These are phyloP conservation scores for Wickerhamiella cacticola DNA, from an alignment of 805 yeast genomes.

Conservation along the genomic window DNA sequence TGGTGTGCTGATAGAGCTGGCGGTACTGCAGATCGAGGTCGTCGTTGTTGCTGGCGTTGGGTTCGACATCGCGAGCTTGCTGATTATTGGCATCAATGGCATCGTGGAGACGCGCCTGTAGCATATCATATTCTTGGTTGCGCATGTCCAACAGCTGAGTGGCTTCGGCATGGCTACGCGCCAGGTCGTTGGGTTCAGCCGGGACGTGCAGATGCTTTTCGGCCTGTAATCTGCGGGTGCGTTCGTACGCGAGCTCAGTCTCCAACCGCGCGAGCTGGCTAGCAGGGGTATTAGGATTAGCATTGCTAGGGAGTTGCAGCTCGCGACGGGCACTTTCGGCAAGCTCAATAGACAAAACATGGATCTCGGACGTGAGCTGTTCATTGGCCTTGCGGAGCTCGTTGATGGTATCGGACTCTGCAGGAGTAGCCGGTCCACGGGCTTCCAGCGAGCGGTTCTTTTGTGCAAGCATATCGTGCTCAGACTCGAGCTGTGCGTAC, in stretches of 20 bases:
- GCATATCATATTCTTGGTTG: constrained; percentile 23
- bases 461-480: not conserved
- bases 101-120: constrained; percentile 21
- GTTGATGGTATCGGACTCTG: constrained; percentile 5
- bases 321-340: constrained; percentile 32
- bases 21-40: constrained; percentile 19
- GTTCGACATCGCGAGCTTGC: constrained; percentile 17
- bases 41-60: constrained; percentile 15
- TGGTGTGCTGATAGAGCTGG: constrained; percentile 26
- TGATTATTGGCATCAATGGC: constrained; percentile 16
- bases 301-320: constrained; percentile 20
- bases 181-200: constrained; percentile 22
- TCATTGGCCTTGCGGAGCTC: constrained; percentile 20
- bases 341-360: constrained; percentile 29
- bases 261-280: constrained; percentile 23
- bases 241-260: constrained; percentile 26
- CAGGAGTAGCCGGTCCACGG: not conserved
- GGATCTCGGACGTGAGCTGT: constrained; percentile 26
- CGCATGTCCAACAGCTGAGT: constrained; percentile 24
- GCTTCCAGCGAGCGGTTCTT: not conserved
- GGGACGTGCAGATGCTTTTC: constrained; percentile 17
- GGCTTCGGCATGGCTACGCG: constrained; percentile 25
- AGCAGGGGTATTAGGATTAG: constrained; percentile 7
- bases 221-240: constrained; percentile 25
- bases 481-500: not conserved